Evolutionary conservation across 257 asterid genomes (phyloP).

Genomic region (Solanum neorickii): DNA sequence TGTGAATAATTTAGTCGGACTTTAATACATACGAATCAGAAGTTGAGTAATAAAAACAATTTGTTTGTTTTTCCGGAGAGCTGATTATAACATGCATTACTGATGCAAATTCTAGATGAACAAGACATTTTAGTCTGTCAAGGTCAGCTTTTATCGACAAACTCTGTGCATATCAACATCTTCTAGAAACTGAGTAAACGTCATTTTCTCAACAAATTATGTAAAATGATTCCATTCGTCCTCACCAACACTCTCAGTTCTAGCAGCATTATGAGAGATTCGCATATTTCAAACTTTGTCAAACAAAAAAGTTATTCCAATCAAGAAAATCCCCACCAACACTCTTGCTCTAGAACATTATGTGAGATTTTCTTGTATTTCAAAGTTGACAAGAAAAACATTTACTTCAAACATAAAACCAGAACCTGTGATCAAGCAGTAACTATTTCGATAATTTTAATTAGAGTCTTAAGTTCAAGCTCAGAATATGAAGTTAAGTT

Average conservation of each 20-base stretch:
- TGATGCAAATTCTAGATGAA: neutral
- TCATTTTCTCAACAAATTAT: neutral
- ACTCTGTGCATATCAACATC: neutral
- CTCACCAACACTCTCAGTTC: neutral
- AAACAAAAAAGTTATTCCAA: neutral
- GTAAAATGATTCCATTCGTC: neutral
- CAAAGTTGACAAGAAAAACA: neutral
- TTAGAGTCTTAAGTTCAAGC: neutral
- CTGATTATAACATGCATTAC: neutral
- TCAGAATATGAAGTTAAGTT: neutral
- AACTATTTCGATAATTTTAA: neutral
- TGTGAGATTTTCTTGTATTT: neutral
- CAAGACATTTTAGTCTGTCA: neutral
- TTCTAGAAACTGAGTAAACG: neutral
- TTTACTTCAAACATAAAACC: neutral
- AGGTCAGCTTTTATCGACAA: neutral
- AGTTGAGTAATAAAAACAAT: neutral
- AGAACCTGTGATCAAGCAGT: neutral
- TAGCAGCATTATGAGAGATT: neutral
- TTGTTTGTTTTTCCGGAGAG: neutral
- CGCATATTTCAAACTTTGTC: neutral
- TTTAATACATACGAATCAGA: neutral
- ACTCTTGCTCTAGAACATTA: neutral
- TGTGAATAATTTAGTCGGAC: neutral
- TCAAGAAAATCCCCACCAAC: neutral